phyloP scores from a whole-genome alignment of 371 early-diverging fungal species.

The Mucor saturninus region DNA sequence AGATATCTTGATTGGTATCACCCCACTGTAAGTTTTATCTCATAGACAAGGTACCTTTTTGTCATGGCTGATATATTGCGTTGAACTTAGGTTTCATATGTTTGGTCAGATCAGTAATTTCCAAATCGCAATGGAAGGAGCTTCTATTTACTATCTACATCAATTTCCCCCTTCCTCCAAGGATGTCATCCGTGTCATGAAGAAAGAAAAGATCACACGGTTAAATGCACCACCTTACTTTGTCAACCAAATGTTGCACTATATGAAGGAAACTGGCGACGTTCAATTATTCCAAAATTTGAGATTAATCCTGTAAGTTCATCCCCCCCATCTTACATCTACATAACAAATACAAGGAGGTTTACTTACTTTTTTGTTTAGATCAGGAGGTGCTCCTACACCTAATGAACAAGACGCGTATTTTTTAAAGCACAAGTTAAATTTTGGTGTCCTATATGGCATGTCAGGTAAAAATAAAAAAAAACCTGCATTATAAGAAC shows the following conservation, averaged over 20 bases:
- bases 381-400: neutral
- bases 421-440: neutral
- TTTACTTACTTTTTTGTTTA: neutral
- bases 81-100: slow-evolving; percentile 12
- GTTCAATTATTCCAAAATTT: neutral
- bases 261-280: slow-evolving; percentile 11
- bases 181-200: slow-evolving; percentile 9
- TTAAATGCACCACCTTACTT: slow-evolving; percentile 17
- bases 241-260: slow-evolving; percentile 16
- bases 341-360: too few species aligned
- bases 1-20: slow-evolving; percentile 1
- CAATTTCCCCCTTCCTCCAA: slow-evolving; percentile 11
- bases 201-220: slow-evolving; percentile 10
- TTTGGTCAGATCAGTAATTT: slow-evolving; percentile 9
- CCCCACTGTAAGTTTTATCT: slow-evolving; percentile 1
- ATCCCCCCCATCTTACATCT: too few species aligned
- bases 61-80: too few species aligned
- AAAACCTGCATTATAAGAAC: neutral
- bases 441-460: neutral
- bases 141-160: slow-evolving; percentile 14
- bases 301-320: neutral
- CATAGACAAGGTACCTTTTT: too few species aligned
- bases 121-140: slow-evolving; percentile 2
- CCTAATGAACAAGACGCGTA: neutral
- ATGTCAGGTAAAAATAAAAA: neutral